Conservation (phyloP, 495 filamentous ascomycete species). For the Aeminium ludgeri region DNA sequence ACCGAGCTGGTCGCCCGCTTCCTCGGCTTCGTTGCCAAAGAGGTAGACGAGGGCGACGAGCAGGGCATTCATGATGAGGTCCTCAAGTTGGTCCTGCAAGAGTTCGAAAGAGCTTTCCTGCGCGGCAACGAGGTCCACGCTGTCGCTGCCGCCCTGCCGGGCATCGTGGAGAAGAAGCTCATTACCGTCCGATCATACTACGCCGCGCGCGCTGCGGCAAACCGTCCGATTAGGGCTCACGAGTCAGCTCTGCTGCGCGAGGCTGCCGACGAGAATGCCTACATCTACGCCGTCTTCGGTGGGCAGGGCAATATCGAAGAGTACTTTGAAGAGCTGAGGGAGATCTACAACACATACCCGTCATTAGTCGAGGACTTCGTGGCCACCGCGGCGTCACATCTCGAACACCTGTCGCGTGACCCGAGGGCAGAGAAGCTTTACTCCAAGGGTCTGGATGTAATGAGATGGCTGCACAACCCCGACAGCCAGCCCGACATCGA, state of each 20-base stretch:
- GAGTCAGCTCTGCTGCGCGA: slow-evolving; percentile 86
- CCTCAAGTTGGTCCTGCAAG: slow-evolving; percentile 71
- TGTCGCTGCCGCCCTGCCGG: slow-evolving; percentile 63
- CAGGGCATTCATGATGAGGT: slow-evolving; percentile 75
- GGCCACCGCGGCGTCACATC: slow-evolving; percentile 55
- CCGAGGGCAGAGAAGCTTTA: slow-evolving; percentile 85
- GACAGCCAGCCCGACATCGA: slow-evolving; percentile 85
- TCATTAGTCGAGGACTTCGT: slow-evolving; percentile 79
- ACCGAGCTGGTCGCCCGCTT: slow-evolving; percentile 83
- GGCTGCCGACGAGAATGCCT: slow-evolving; percentile 58
- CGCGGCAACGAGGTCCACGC: slow-evolving; percentile 93
- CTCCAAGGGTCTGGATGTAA: slow-evolving; percentile 82
- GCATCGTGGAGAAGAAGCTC: slow-evolving; percentile 77
- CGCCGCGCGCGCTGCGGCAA: slow-evolving; percentile 64
- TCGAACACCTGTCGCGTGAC: slow-evolving; percentile 71
- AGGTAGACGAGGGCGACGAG: slow-evolving; percentile 83
- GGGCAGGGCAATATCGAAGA: slow-evolving; percentile 99
- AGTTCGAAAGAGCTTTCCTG: slow-evolving; percentile 90
- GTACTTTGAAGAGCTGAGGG: slow-evolving; percentile 92
- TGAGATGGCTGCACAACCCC: slow-evolving; percentile 74
- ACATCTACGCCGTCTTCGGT: slow-evolving; percentile 82
- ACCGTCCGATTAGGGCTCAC: slow-evolving; percentile 69
- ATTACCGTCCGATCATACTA: slow-evolving; percentile 80
- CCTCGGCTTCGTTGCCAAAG: slow-evolving; percentile 68
- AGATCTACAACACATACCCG: slow-evolving; percentile 77